These are phyloP conservation scores for Russula emetica DNA, from an alignment of 768 basidiomycete species.

Conservation along the genomic window DNA sequence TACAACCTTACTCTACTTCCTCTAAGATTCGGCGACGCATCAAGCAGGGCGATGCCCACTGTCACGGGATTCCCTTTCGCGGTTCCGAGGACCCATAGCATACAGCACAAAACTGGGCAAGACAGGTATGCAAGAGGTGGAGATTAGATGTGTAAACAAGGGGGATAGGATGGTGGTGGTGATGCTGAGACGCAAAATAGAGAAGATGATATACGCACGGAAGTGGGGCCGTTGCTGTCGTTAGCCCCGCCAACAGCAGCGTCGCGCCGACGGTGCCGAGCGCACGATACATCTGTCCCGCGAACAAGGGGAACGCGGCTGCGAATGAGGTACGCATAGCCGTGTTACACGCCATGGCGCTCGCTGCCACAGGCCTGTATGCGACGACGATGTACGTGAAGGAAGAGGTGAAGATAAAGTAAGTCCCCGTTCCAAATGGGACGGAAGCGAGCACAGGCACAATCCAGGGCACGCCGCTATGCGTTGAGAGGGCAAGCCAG, in stretches of 20 bases:
- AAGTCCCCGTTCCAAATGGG: constrained; percentile 52
- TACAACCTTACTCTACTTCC: background rate
- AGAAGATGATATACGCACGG: constrained; percentile 43
- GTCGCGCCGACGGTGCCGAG: constrained; percentile 39
- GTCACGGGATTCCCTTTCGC: background rate
- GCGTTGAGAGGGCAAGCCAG: constrained; percentile 54
- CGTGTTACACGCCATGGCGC: constrained; percentile 64
- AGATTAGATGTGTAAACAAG: background rate
- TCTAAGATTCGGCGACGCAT: background rate
- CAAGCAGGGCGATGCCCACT: background rate
- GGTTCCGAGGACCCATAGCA: constrained; percentile 4
- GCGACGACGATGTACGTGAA: constrained; percentile 57
- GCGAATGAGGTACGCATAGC: constrained; percentile 42
- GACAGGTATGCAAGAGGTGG: background rate
- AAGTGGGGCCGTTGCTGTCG: constrained; percentile 39
- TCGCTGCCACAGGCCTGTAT: constrained; percentile 50
- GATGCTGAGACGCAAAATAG: background rate
- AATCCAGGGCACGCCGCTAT: constrained; percentile 45
- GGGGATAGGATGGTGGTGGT: background rate
- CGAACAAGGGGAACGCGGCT: constrained; percentile 41
- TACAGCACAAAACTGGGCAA: constrained; percentile 9
- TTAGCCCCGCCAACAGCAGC: constrained; percentile 41
- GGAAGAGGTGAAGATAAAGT: constrained; percentile 63
- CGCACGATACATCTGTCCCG: constrained; percentile 37
- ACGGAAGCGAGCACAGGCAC: constrained; percentile 43